Conservation (phyloP, 805 yeast genomes). For the Candida endomychidarum region DNA sequence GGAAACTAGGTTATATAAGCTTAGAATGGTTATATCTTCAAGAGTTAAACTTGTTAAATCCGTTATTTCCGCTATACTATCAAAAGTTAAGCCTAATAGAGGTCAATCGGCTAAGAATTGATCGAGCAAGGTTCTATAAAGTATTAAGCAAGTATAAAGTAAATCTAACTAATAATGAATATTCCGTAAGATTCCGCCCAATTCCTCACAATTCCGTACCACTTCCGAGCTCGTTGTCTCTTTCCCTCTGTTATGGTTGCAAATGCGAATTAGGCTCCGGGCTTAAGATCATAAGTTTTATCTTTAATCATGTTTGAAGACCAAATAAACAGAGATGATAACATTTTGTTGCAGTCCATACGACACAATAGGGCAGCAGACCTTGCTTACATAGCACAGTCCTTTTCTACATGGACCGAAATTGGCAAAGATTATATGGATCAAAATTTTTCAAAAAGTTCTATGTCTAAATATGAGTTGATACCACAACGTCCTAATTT, state of each 20-base stretch:
- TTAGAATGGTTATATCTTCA: conserved; percentile 5
- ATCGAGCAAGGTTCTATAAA: no score
- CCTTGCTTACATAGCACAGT: background rate
- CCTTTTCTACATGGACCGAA: conserved; percentile 1
- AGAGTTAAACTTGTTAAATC: conserved; percentile 9
- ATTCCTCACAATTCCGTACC: no score
- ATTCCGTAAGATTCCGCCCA: conserved; percentile 1
- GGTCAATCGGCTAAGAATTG: no score
- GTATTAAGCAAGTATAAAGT: no score
- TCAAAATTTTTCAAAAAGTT: conserved; percentile 6
- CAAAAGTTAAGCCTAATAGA: background rate
- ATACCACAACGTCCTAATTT: conserved; percentile 15
- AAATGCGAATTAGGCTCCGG: conserved; percentile 2
- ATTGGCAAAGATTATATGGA: conserved; percentile 2
- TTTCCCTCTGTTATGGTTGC: no score
- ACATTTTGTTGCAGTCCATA: conserved; percentile 12
- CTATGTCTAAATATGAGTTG: conserved; percentile 12
- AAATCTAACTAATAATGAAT: no score
- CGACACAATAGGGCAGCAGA: conserved; percentile 4
- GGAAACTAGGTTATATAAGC: conserved; percentile 16
- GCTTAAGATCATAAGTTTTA: background rate
- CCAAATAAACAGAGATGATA: conserved; percentile 17
- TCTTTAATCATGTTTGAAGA: conserved; percentile 23
- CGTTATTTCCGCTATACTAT: background rate
- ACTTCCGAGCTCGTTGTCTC: no score